Evolutionary conservation across 257 asterid species (phyloP), one percentile per base, ranked within the genome.

Genomic region (Cynanchum wilfordii): DNA sequence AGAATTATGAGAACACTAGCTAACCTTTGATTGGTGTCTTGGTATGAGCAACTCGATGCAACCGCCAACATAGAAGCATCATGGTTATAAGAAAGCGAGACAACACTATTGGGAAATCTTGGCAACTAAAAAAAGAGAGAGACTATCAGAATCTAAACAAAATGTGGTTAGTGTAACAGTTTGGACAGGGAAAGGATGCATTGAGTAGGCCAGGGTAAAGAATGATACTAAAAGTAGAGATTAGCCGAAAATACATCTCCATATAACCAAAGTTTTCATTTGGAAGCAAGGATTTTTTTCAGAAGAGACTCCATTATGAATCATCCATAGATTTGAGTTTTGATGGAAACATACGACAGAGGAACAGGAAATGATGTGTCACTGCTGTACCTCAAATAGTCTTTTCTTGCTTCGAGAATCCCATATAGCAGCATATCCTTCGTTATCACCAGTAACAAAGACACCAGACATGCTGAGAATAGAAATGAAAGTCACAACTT

Each of bases 1-100:
- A 33, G 47, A 16, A 64, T 64, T 7, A 64, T 33, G 16, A 77
- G 71, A 47, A 56, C 54, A 66, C 24, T 50, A 60, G 50, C 86
- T 64, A 52, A 89, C 97, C 87, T 89, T 86, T 88, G 91, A 55
- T 79, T 82, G 50, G 90, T 91, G 81, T 94, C 97, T 81, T 91
- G 96, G 84, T 85, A 87, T 29, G 96, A 82, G 75, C 78, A 74
- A 81, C 96, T 84, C 66, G 96, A 88, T 77, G 97, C 96, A 54
- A 91, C 85, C 6, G 95, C 97, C 80, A 94, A 80, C 49, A 94
- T 78, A 69, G 79, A 77, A 51, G 97, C 99, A 27, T 78, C 79
- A 47, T 82, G 85, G 84, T 89, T 94, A 77, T 89, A 94, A 55
- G 96, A 90, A 84, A 94, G 68, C 1, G 96, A 89, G 64, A 90